Conservation (phyloP, 2,329 filamentous ascomycete genomes). For the Cladosporium halotolerans region DNA sequence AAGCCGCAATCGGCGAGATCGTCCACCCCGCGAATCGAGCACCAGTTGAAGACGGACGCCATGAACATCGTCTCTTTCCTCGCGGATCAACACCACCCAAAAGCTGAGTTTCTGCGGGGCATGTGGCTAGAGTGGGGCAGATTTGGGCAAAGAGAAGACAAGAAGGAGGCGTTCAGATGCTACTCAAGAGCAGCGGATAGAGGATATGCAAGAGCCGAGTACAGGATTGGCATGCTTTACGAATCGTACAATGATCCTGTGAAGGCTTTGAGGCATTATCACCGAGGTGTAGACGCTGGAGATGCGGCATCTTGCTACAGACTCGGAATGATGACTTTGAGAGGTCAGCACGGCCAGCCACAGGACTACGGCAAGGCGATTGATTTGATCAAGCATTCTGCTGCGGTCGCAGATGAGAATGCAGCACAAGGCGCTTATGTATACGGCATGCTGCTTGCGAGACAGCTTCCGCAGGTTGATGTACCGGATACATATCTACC, state of each 20-base stretch:
- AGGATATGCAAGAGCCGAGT: conserved; percentile 83
- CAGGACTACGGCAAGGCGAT: conserved; percentile 75
- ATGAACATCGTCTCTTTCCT: conserved; percentile 88
- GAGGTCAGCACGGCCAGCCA: conserved; percentile 84
- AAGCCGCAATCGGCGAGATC: conserved; percentile 47
- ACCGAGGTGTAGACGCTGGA: conserved; percentile 67
- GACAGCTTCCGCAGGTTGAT: conserved; percentile 83
- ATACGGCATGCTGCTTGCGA: conserved; percentile 83
- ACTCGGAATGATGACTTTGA: conserved; percentile 92
- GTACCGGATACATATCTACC: conserved; percentile 68
- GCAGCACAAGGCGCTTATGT: conserved; percentile 89
- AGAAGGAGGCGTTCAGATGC: conserved; percentile 84
- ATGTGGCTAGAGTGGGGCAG: conserved; percentile 99
- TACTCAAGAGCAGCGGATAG: conserved; percentile 82
- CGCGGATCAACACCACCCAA: conserved; percentile 84
- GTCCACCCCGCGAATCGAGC: conserved; percentile 78
- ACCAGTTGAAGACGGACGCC: conserved; percentile 79
- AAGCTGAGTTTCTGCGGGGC: conserved; percentile 86
- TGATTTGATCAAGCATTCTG: conserved; percentile 75
- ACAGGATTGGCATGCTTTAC: conserved; percentile 96
- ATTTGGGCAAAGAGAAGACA: conserved; percentile 83
- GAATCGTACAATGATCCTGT: conserved; percentile 88
- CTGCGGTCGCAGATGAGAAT: conserved; percentile 87
- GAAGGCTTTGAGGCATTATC: conserved; percentile 88
- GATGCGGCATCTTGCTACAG: conserved; percentile 86